Evolutionary conservation across 805 yeast species (phyloP).

Genomic region (Candida morakotiae): DNA sequence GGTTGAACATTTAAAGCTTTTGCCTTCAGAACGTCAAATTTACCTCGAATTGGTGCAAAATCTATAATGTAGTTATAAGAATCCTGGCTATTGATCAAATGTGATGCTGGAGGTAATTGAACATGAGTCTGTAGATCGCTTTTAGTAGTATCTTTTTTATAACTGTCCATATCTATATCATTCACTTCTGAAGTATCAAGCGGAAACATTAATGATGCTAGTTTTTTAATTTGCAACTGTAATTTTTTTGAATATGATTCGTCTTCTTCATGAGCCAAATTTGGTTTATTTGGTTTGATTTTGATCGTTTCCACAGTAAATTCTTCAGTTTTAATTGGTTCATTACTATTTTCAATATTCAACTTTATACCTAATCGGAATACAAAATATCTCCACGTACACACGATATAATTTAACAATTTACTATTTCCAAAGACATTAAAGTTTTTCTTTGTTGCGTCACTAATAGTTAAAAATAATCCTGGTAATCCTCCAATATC

Average conservation of each 20-base stretch:
- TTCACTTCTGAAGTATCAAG: slow-evolving; percentile 39
- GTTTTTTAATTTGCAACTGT: slow-evolving; percentile 22
- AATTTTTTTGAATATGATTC: slow-evolving; percentile 6
- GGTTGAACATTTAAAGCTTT: slow-evolving; percentile 62
- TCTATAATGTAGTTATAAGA: slow-evolving; percentile 68
- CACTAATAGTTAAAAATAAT: slow-evolving; percentile 72
- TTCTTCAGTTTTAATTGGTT: slow-evolving; percentile 31
- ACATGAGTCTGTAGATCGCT: slow-evolving; percentile 38
- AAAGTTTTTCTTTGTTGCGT: slow-evolving; percentile 61
- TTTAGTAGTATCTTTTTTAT: slow-evolving; percentile 34
- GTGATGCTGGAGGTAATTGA: slow-evolving; percentile 21
- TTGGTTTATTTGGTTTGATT: slow-evolving; percentile 10
- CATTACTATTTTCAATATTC: slow-evolving; percentile 24
- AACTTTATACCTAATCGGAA: slow-evolving; percentile 70
- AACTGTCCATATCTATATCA: slow-evolving; percentile 32
- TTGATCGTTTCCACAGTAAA: slow-evolving; percentile 36
- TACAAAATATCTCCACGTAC: slow-evolving; percentile 85
- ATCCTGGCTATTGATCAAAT: slow-evolving; percentile 27
- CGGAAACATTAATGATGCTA: slow-evolving; percentile 57
- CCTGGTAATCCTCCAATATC: slow-evolving; percentile 94
- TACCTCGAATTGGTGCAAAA: slow-evolving; percentile 69
- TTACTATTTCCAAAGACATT: slow-evolving; percentile 44
- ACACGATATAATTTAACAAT: slow-evolving; percentile 46
- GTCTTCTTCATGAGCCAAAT: neutral
- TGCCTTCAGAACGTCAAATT: slow-evolving; percentile 66